A percentile compares a stretch with the other conserved stretches of the same genome.
Conservation (phyloP, 1,284 basidiomycete genomes). For the Lentinula novae-zelandiae region DNA sequence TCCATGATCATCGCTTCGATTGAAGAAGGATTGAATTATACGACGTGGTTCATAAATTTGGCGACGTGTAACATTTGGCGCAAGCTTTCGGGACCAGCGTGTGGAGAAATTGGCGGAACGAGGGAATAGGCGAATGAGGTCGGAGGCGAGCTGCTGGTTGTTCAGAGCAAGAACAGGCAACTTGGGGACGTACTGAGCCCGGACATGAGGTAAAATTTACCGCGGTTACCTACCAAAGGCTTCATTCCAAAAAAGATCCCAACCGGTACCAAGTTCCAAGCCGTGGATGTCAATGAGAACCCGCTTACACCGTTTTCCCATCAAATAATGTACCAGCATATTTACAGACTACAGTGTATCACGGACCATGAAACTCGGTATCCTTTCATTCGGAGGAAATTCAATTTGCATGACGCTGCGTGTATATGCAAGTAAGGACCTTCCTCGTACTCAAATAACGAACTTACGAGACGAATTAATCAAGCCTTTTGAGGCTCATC, state of each 20-base stretch:
- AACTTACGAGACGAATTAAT: not conserved
- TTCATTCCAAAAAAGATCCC: too few relatives aligned
- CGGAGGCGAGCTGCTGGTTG: not conserved
- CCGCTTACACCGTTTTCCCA: too few relatives aligned
- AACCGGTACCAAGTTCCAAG: too few relatives aligned
- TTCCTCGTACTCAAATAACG: not conserved
- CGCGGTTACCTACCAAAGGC: too few relatives aligned
- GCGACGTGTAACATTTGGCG: not conserved
- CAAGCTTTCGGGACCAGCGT: not conserved
- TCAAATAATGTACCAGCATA: too few relatives aligned
- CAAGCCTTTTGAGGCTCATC: not conserved
- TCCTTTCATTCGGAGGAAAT: not conserved
- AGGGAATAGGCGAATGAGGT: not conserved
- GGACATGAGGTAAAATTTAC: not conserved
- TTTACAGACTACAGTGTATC: not conserved
- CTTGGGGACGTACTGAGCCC: not conserved
- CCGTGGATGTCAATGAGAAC: too few relatives aligned
- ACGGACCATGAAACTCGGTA: not conserved
- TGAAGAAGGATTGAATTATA: too few relatives aligned
- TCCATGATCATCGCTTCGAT: too few relatives aligned
- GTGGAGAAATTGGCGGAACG: not conserved
- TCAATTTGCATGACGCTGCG: not conserved
- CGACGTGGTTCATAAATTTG: not conserved
- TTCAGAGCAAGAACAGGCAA: not conserved
- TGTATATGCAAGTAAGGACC: not conserved